Evolutionary conservation across 768 basidiomycete species (phyloP), one percentile per base, ranked within the genome.

Genomic region (Lentinula lateritia): DNA sequence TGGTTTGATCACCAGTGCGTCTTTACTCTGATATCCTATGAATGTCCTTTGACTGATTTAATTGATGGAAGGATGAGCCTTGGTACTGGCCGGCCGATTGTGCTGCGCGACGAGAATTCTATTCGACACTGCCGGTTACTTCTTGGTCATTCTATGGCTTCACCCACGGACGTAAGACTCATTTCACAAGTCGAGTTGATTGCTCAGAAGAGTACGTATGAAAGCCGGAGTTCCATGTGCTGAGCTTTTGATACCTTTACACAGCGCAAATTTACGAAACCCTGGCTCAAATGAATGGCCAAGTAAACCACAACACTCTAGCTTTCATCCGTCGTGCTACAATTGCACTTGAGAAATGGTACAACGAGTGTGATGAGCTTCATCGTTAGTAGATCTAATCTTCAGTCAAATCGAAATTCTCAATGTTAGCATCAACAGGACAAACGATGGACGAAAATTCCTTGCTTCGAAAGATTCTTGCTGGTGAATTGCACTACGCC

Each of bases 1-100:
- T 93, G 93, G 92, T 93, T 96, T 68, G 95, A 96, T 76, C 94
- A 95, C 75, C 91, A 95, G 92, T 93, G 67, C 64, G 18, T n/a
- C 32, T 58, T 34, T 50, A 50, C 39, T 42, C 32, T 32, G 52
- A 53, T 48, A 18, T 65, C 57, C 58, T 28, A 71, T 62, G 38
- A 52, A 52, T 63, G 52, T 52, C 62, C 4, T 36, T 5, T 15
- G 13, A 45, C 28, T n/a, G 28, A 52, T 16, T 41, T 50, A 18
- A 16, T 53, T 62, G 42, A 61, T 65, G 61, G 36, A 61, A 93
- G 92, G 72, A 91, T 95, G 87, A 93, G 92, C 72, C 77, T 97
- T 62, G 93, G 93, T 4, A 95, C 92, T 6, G 95, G 94, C 52
- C 85, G 94, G 41, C 95, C 95, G 6, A 87, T 96, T 61, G 86